Evolutionary conservation across 2,329 filamentous ascomycete species (phyloP), one percentile per base, ranked within the genome.

Genomic region (Tolypocladium cylindrosporum): DNA sequence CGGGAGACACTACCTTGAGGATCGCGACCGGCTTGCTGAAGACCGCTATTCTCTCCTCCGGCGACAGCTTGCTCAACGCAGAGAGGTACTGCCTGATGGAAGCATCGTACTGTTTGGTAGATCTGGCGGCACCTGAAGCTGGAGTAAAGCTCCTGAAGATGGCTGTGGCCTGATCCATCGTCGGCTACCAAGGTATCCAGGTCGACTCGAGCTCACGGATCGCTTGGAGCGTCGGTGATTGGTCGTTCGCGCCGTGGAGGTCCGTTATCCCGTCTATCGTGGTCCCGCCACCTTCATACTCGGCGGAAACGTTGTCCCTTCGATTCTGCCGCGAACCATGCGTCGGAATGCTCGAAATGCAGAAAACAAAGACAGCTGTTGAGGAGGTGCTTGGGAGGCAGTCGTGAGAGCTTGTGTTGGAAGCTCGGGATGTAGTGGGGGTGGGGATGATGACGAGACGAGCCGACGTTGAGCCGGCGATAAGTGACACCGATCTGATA

Each of bases 91-190:
- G 55, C 59, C 65, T 71, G 55, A 74, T 70, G 11, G 69, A 67
- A 21, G 62, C 62, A 62, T 83, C 74, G 63, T 77, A 80, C 54
- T 64, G 59, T 27, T 69, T 73, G 57, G 57, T 40, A 14, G 59
- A 58, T 39, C 73, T 64, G 55, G 68, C 62, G 2, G 58, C 56
- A 42, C 61, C 64, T 36, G 60, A 57, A 56, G 65, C 63, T 13
- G 72, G 70, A 58, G 76, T 72, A 61, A 81, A 81, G 52, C 70
- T 68, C 61, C 74, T 64, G 57, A 83, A 72, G 51, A 71, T 58
- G 37, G 54, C 57, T 45, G 58, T 61, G 42, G 66, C 57, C 21
- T 63, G 53, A 41, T 74, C 69, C 72, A 74, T 74, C 54, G 54
- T 68, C 58, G 58, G 57, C 34, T 10, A 39, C 43, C 58, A 39